Evolutionary conservation across 345 rosid genomes (phyloP).

Genomic region (Brassica juncea): DNA sequence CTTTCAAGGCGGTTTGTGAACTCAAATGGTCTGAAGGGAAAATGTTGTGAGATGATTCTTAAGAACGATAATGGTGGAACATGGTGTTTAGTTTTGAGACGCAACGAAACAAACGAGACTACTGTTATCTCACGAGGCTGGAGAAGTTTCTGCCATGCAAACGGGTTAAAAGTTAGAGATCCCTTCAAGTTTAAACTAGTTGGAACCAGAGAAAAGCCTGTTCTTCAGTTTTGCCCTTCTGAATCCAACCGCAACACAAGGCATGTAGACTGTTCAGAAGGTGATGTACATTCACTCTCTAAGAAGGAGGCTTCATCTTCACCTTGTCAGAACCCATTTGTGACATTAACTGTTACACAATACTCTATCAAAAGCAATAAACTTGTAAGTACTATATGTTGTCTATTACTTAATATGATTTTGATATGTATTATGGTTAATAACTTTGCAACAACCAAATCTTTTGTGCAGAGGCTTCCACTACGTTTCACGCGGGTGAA

Average conservation of each 20-base stretch:
- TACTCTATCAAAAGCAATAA: background rate
- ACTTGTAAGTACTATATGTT: background rate
- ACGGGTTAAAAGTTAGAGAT: constrained; percentile 22
- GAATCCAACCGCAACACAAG: constrained; percentile 10
- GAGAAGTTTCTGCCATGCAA: constrained; percentile 29
- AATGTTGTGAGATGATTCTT: constrained; percentile 18
- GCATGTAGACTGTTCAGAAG: constrained; percentile 7
- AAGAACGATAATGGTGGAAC: constrained; percentile 25
- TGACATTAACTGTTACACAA: constrained; percentile 21
- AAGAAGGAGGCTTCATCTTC: constrained; percentile 19
- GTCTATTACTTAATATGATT: no score
- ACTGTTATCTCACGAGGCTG: constrained; percentile 26
- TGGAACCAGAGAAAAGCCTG: background rate
- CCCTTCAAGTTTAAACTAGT: constrained; percentile 30
- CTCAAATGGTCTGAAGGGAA: constrained; percentile 19
- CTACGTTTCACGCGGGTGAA: constrained; percentile 14
- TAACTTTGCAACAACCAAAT: background rate
- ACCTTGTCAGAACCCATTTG: constrained; percentile 12
- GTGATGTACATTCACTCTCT: constrained; percentile 12
- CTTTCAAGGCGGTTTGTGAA: constrained; percentile 29
- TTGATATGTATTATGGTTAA: background rate
- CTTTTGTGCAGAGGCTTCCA: constrained; percentile 26
- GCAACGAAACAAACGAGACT: background rate
- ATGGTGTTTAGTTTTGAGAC: constrained; percentile 18
- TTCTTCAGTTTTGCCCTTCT: constrained; percentile 11